A percentile compares a stretch with the other conserved stretches of the same genome.
phyloP scores from a whole-genome alignment of 1,284 basidiomycete species.

The Ceratobasidium sp. region DNA sequence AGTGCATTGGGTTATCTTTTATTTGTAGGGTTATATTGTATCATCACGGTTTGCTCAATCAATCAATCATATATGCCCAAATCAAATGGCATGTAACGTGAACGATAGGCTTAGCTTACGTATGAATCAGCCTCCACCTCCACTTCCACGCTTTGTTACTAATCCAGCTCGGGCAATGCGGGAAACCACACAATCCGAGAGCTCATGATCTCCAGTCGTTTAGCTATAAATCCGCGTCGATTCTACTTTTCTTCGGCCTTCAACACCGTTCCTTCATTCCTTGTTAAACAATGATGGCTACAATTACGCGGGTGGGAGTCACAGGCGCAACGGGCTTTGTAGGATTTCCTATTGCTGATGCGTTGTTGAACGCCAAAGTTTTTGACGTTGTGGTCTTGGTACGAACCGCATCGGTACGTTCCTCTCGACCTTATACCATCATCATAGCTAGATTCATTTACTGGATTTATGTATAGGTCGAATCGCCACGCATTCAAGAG shows the following conservation, averaged over 20 bases:
- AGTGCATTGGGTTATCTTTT: no score
- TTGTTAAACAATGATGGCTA: not conserved
- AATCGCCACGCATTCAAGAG: slow-evolving; percentile 9
- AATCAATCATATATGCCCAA: no score
- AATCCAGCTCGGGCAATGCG: not conserved
- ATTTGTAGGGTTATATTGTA: no score
- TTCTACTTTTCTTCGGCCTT: no score
- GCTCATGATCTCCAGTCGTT: no score
- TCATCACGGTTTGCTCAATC: no score
- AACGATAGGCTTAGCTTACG: no score
- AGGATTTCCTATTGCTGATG: slow-evolving; percentile 9
- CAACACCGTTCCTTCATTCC: no score
- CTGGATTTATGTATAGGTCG: not conserved
- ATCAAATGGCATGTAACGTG: no score
- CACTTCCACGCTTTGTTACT: not conserved
- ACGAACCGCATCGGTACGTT: slow-evolving; percentile 7
- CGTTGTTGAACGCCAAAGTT: not conserved
- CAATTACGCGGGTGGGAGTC: slow-evolving; percentile 15
- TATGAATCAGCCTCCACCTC: not conserved
- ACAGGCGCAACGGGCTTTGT: slow-evolving; percentile 23
- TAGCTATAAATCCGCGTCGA: not conserved
- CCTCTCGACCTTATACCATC: not conserved
- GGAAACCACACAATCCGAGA: not conserved
- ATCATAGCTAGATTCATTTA: not conserved
- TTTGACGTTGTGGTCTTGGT: slow-evolving; percentile 16